A percentile compares a stretch with the other conserved stretches of the same genome.
phyloP scores from a whole-genome alignment of 2,329 filamentous ascomycete species.

The Penicillium paneum region DNA sequence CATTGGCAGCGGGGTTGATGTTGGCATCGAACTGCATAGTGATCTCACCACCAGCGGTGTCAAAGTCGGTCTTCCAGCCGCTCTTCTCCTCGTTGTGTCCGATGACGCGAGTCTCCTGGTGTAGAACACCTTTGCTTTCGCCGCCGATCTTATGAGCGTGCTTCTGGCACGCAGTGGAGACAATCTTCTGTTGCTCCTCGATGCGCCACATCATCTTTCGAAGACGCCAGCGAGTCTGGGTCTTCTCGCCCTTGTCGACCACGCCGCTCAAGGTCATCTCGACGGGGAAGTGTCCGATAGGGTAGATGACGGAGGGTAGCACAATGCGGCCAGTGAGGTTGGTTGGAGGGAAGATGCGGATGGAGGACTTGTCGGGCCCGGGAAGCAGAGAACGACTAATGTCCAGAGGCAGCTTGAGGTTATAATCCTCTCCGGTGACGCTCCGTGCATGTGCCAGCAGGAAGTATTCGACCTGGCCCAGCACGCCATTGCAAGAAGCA shows the following conservation, averaged over 20 bases:
- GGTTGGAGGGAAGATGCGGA: slow-evolving; percentile 93
- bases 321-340: slow-evolving; percentile 84
- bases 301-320: slow-evolving; percentile 79
- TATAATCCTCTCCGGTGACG: slow-evolving; percentile 60
- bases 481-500: slow-evolving; percentile 69
- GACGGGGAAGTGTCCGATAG: slow-evolving; percentile 76
- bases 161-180: slow-evolving; percentile 75
- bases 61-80: slow-evolving; percentile 85
- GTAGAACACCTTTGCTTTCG: slow-evolving; percentile 66
- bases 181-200: slow-evolving; percentile 77
- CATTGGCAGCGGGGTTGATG: slow-evolving; percentile 60
- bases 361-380: slow-evolving; percentile 78
- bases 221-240: slow-evolving; percentile 79
- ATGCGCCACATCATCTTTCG: slow-evolving; percentile 91
- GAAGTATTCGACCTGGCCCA: slow-evolving; percentile 74
- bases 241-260: slow-evolving; percentile 65
- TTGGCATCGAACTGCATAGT: slow-evolving; percentile 73
- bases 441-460: slow-evolving; percentile 66
- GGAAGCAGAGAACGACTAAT: slow-evolving; percentile 77
- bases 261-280: slow-evolving; percentile 83
- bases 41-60: slow-evolving; percentile 66
- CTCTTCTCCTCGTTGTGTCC: slow-evolving; percentile 76
- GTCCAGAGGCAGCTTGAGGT: slow-evolving; percentile 64
- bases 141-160: slow-evolving; percentile 66
- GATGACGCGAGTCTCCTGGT: slow-evolving; percentile 72